These are phyloP conservation scores for Pachysolen tannophilus DNA, from an alignment of 805 yeast genomes.

Conservation along the genomic window DNA sequence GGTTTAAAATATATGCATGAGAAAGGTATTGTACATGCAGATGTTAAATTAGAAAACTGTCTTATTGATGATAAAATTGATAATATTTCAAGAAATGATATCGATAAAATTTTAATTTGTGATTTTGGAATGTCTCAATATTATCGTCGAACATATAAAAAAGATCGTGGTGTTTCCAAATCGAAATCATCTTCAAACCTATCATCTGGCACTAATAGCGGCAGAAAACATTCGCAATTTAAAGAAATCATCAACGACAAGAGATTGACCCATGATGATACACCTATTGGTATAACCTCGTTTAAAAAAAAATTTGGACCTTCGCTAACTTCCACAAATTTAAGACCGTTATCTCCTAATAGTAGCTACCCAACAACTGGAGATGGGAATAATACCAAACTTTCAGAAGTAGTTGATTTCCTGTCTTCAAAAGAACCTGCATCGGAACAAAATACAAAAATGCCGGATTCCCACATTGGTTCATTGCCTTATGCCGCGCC, in stretches of 20 bases:
- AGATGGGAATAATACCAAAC: constrained; percentile 1
- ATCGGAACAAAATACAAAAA: constrained; percentile 12
- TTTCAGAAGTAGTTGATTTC: constrained; percentile 15
- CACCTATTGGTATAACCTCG: constrained; percentile 20
- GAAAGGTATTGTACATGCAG: constrained; percentile 69
- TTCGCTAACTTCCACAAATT: constrained; percentile 14
- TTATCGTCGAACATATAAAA: constrained; percentile 8
- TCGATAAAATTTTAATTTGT: constrained; percentile 50
- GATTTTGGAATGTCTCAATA: constrained; percentile 79
- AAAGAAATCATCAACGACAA: constrained; percentile 15
- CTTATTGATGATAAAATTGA: constrained; percentile 37
- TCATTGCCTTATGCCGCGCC: constrained; percentile 93
- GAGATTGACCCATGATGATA: constrained; percentile 23
- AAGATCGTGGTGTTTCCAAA: constrained; percentile 6
- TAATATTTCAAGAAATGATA: constrained; percentile 16
- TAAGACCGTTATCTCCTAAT: constrained; percentile 6
- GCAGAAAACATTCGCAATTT: too few species aligned
- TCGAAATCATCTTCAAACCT: not conserved
- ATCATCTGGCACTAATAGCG: constrained; percentile 5
- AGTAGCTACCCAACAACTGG: not conserved
- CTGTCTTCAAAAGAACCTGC: constrained; percentile 17
- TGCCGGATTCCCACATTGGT: constrained; percentile 71
- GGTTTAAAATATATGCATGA: constrained; percentile 56
- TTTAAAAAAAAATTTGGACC: constrained; percentile 22
- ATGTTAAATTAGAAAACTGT: constrained; percentile 76